Conservation (phyloP, 176 grass and related monocot genomes). For the Zoysia japonica region DNA sequence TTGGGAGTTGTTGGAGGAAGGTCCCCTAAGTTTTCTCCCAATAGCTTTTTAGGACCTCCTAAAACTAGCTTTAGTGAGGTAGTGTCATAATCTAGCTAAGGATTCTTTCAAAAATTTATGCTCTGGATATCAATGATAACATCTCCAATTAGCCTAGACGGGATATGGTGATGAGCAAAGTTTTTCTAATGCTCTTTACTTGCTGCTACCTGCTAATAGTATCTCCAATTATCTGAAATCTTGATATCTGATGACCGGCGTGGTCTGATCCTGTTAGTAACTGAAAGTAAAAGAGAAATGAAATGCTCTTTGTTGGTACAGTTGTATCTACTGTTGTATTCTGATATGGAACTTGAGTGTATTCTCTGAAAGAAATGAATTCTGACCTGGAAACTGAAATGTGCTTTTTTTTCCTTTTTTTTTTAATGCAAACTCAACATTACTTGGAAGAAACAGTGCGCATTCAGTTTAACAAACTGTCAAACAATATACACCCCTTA, state of each 20-base stretch:
- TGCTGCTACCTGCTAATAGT: neutral
- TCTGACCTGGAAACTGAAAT: neutral
- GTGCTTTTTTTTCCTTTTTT: neutral
- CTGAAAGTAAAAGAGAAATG: neutral
- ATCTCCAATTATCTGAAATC: neutral
- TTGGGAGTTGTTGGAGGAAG: too few species aligned
- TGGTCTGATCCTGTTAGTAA: neutral
- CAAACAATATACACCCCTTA: neutral
- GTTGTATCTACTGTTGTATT: neutral
- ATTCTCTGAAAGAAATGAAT: neutral
- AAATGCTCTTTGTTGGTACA: neutral
- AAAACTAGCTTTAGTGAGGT: neutral
- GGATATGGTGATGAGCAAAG: neutral
- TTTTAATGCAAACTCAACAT: neutral
- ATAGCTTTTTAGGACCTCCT: too few species aligned
- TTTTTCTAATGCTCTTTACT: neutral
- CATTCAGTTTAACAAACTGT: neutral
- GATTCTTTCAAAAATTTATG: neutral
- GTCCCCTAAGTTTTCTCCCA: too few species aligned
- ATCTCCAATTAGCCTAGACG: neutral
- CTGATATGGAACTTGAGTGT: neutral
- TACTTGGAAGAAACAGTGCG: neutral
- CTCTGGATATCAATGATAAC: neutral
- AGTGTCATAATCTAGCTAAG: neutral
- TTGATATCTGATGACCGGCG: neutral